A percentile compares a stretch with the other conserved stretches of the same genome.
phyloP scores from a whole-genome alignment of 345 rosid genomes.

The Chamaenerion angustifolium region DNA sequence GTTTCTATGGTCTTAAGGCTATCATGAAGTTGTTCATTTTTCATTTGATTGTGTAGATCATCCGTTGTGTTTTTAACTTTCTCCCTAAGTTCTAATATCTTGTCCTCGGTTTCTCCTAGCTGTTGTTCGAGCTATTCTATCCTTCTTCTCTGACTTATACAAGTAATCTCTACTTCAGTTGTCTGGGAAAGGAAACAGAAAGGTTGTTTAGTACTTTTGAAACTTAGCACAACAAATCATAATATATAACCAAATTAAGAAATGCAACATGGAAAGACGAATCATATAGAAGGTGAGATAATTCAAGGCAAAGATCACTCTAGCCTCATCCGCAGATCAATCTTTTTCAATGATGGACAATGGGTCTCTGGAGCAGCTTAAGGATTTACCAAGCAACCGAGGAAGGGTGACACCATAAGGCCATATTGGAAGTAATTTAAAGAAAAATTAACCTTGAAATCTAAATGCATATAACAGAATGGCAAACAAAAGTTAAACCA shows the following conservation, averaged over 20 bases:
- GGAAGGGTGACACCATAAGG: too few species aligned
- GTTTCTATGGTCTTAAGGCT: conserved; percentile 11
- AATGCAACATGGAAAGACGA: too few species aligned
- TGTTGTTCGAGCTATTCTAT: conserved; percentile 75
- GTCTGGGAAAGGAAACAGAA: conserved; percentile 17
- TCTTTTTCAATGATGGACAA: too few species aligned
- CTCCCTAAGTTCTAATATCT: conserved; percentile 50
- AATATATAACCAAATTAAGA: too few species aligned
- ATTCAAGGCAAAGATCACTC: too few species aligned
- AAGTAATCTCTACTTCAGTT: conserved; percentile 32
- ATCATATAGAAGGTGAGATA: too few species aligned
- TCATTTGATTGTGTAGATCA: conserved; percentile 29
- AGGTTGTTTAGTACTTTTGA: background rate
- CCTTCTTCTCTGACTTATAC: conserved; percentile 27
- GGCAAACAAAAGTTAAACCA: background rate
- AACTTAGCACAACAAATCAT: too few species aligned
- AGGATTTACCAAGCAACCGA: too few species aligned
- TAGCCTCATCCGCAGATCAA: too few species aligned
- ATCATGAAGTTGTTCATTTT: conserved; percentile 11
- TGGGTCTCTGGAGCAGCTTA: too few species aligned
- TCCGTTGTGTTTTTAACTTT: conserved; percentile 37
- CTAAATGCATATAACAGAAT: background rate
- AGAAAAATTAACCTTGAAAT: background rate
- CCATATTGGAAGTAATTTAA: background rate
- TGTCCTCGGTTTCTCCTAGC: conserved; percentile 61